These are phyloP conservation scores for Trichaptum fuscoviolaceum DNA, from an alignment of 768 basidiomycete genomes.

Conservation along the genomic window DNA sequence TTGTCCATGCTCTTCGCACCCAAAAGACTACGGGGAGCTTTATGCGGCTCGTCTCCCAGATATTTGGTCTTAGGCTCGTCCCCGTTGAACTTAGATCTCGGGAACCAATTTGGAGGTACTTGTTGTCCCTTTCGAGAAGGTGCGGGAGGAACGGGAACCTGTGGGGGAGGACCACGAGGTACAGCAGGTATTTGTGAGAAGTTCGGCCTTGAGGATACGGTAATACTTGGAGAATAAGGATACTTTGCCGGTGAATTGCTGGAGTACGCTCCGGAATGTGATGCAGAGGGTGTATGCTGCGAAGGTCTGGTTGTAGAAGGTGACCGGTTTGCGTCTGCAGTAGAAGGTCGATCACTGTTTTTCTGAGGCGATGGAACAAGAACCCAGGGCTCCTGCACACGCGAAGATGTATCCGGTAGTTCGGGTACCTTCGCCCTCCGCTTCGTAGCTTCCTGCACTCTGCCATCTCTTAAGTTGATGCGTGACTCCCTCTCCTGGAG, in stretches of 20 bases:
- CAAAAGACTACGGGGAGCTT: constrained; percentile 5
- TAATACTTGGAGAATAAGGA: background rate
- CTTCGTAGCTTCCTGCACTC: constrained; percentile 18
- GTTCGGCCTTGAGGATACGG: background rate
- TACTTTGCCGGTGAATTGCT: constrained; percentile 5
- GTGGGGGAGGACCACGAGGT: constrained; percentile 3
- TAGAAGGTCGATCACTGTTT: background rate
- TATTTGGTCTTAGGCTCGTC: constrained; percentile 2
- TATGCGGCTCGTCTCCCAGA: constrained; percentile 4
- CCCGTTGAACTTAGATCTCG: background rate
- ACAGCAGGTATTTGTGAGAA: constrained; percentile 3
- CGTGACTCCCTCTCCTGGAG: constrained; percentile 23
- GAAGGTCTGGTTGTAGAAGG: background rate
- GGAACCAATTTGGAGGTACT: constrained; percentile 37
- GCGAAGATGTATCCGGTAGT: background rate
- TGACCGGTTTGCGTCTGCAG: background rate
- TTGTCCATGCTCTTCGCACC: constrained; percentile 58
- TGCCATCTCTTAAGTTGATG: constrained; percentile 25
- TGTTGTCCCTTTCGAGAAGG: constrained; percentile 27
- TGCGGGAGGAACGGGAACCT: constrained; percentile 12
- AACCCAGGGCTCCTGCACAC: constrained; percentile 4
- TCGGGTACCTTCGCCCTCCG: constrained; percentile 5
- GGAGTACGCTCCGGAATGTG: background rate
- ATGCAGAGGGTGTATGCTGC: constrained; percentile 1
- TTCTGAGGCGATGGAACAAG: background rate